Evolutionary conservation across 2,329 filamentous ascomycete species (phyloP), one percentile per base, ranked within the genome.

Genomic region (Gaeumannomyces tritici): DNA sequence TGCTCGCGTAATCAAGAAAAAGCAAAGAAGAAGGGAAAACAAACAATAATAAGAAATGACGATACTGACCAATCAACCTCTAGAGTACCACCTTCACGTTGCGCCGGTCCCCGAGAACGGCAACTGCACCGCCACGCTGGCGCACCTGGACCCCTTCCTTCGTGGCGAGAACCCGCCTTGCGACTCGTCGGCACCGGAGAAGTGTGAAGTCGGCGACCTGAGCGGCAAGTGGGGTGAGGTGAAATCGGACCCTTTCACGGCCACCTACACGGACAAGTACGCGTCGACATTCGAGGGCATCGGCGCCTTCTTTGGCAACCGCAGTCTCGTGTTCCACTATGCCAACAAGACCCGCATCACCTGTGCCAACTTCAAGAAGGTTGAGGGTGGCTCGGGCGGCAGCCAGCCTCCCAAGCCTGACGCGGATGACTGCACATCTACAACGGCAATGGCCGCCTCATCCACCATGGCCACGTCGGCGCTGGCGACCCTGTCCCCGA

Each of bases 131-230:
- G 73, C 73, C 5, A 87, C 90, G 1, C 77, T 83, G 4, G 83
- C 78, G 2, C 90, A 93, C 70, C 81, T 91, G 15, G 89, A 93
- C 70, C 89, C 90, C 24, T 90, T 81, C 72, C 71, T 79, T 60
- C 86, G 88, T 60, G 85, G 84, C 65, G 84, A 91, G 70, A 74
- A 73, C 1, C 77, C 85, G 5, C 68, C 80, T 6, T 93, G 90
- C 75, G 79, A 91, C 69, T 51, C 75, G 13, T 67, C 71, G 12
- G 70, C 76, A 8, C 87, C 87, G 9, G 74, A 82, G 65, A 86
- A 83, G 12, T 95, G 90, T 77, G 85, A 93, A 74, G 84, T 90
- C 13, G 90, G 90, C 66, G 90, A 93, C 72, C 78, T 92, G 62
- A 83, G 84, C 68, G 90, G 90, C 70, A 93, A 93, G 77, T 78